Evolutionary conservation across 2,329 filamentous ascomycete genomes (phyloP), one percentile per base, ranked within the genome.

Genomic region (Phialocephala subalpina): DNA sequence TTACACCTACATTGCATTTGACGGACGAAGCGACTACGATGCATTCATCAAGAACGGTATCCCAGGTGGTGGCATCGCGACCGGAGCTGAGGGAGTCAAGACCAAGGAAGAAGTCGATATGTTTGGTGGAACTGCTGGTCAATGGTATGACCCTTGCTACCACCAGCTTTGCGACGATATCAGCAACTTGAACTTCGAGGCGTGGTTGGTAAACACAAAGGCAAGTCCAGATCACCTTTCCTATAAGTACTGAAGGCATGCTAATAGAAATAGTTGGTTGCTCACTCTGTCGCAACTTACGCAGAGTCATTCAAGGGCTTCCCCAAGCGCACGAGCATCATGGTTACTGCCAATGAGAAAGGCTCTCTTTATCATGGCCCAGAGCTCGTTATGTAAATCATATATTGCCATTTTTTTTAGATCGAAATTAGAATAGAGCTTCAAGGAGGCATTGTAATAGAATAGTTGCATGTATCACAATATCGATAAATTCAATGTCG

Each of bases 1-100:
- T 77, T 90, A 89, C 75, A 91, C 87, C 0, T 87, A 91, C 65
- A 92, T 92, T 33, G 86, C 87, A 1, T 95, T 96, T 70, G 90
- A 93, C 72, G 92, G 92, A 7, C 88, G 92, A 65, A 92, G 89
- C 69, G 92, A 96, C 78, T 95, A 95, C 73, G 90, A 89, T 59
- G 90, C 87, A 1, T 94, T 95, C 80, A 90, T 94, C 73, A 83
- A 87, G 40, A 84, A 86, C 63, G 90, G 90, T 2, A 93, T 94
- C 49, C 90, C 92, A 0, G 87, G 87, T 0, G 91, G 92, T 27
- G 92, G 92, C 35, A 87, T 94, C 67, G 91, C 91, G 62, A 93
- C 92, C 1, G 92, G 92, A 45, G 92, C 92, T 1, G 92, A 94
- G 78, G 90, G 86, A 14, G 77, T 92, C 79, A 94, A 94, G 86